Conservation (phyloP, 2,329 filamentous ascomycete genomes). For the Huntiella bhutanensis region DNA sequence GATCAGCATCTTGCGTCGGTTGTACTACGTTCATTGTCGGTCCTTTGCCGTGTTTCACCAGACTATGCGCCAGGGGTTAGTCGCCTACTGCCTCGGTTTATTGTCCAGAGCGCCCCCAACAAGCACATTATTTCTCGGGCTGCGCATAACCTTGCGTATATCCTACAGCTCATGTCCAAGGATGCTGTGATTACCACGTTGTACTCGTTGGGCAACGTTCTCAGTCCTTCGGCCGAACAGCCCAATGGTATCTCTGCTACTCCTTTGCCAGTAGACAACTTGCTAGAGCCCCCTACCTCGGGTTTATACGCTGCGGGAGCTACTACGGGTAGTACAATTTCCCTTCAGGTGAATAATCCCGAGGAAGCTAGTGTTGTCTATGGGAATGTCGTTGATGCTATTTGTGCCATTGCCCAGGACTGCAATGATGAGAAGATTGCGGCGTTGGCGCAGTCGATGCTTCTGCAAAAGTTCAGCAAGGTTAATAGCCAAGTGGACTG, state of each 20-base stretch:
- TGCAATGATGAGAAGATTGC: slow-evolving; percentile 83
- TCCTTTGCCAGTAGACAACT: slow-evolving; percentile 4
- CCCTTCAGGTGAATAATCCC: slow-evolving; percentile 53
- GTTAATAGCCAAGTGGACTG: slow-evolving; percentile 64
- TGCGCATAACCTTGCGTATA: slow-evolving; percentile 65
- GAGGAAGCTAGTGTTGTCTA: slow-evolving; percentile 65
- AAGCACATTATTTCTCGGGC: slow-evolving; percentile 54
- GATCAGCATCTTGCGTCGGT: slow-evolving; percentile 59
- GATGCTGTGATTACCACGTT: slow-evolving; percentile 89
- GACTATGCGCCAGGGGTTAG: slow-evolving; percentile 57
- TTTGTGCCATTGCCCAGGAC: slow-evolving; percentile 70
- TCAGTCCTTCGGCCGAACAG: slow-evolving; percentile 51
- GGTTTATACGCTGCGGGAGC: slow-evolving; percentile 35
- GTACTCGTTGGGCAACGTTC: slow-evolving; percentile 88
- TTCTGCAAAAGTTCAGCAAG: slow-evolving; percentile 86
- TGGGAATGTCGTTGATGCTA: slow-evolving; percentile 80
- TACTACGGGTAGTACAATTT: slow-evolving; percentile 58
- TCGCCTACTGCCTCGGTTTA: slow-evolving; percentile 63
- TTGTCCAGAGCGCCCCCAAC: slow-evolving; percentile 63
- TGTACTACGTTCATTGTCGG: slow-evolving; percentile 62
- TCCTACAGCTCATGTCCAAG: slow-evolving; percentile 66
- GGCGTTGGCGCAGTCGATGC: slow-evolving; percentile 81
- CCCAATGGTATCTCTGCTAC: slow-evolving; percentile 27
- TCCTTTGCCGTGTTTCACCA: slow-evolving; percentile 59
- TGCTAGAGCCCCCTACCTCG: slow-evolving; percentile 18